Percentiles rank a stretch among this genome's conserved stretches.
Conservation (phyloP, 2,329 filamentous ascomycete genomes). For the Claviceps lovelessii region DNA sequence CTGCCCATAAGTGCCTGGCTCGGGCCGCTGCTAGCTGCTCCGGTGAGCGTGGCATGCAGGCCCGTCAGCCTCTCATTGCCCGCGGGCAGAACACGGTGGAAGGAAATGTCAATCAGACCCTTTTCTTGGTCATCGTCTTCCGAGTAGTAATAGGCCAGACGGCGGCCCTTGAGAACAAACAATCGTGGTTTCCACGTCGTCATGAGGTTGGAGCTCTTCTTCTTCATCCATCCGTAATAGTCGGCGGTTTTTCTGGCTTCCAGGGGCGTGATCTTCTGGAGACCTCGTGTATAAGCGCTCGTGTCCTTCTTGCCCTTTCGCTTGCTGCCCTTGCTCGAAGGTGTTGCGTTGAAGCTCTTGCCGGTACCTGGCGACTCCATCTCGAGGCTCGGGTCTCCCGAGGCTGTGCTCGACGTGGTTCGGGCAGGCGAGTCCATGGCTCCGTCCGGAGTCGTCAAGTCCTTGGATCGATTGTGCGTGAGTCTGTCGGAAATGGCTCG, state of each 20-base stretch:
- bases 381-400: constrained; percentile 56
- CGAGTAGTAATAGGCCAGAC: constrained; percentile 90
- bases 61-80: constrained; percentile 84
- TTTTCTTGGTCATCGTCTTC: constrained; percentile 87
- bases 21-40: constrained; percentile 50
- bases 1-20: constrained; percentile 40
- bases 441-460: constrained; percentile 37
- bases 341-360: constrained; percentile 38
- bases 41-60: constrained; percentile 80
- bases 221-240: constrained; percentile 99
- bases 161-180: constrained; percentile 85
- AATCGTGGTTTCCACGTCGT: constrained; percentile 93
- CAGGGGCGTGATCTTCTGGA: constrained; percentile 65
- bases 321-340: constrained; percentile 33
- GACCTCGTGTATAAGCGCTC: constrained; percentile 78
- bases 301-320: constrained; percentile 87
- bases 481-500: constrained; percentile 74
- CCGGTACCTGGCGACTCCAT: constrained; percentile 57
- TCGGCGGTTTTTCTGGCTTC: constrained; percentile 80
- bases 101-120: constrained; percentile 92
- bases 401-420: constrained; percentile 62
- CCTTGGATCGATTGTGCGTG: constrained; percentile 39
- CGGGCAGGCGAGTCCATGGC: constrained; percentile 51
- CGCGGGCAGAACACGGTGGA: constrained; percentile 88
- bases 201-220: constrained; percentile 91